Evolutionary conservation across 768 basidiomycete genomes (phyloP), one percentile per base, ranked within the genome.

Genomic region (Sistotremastrum suecicum): DNA sequence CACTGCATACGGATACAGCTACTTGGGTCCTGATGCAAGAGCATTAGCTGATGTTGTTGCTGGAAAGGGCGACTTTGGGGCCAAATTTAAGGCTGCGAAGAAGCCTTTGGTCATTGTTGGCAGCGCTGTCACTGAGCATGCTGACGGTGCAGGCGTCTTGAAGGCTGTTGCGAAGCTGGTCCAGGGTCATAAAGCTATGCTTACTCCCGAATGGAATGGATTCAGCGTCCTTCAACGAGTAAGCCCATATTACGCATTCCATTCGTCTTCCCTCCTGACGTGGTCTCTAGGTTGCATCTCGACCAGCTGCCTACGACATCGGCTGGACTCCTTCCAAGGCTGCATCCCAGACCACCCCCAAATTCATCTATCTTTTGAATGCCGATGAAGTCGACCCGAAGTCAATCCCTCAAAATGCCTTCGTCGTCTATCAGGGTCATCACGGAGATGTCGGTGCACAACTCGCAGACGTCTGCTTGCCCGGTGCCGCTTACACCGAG

Each of bases 401-500:
- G 42, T 76, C 83, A 3, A 92, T 99, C 48, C 92, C 95, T 32
- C 68, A 75, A 47, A 76, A 89, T 54, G 90, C 94, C 3, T 98
- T 98, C 56, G 92, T 98, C 40, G 94, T 99, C 9, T 99, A 99
- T 63, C 95, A 98, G 58, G 95, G 95, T 34, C 92, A 97, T 62
- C 95, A 99, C 58, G 95, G 95, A 55, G 95, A 99, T 61, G 69
- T 88, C 45, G 94, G 95, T 34, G 95, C 95, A 3, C 87, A 90
- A 56, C 78, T 91, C 28, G 95, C 95, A n/a, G 95, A 99, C 58
- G 90, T 98, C 48, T 88, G 86, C 60, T 67, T 98, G 11, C 95
- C 95, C 10, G 88, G 75, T 5, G 75, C 83, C 10, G 95, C 95
- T 3, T 97, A 95, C 66, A 98, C 94, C 2, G 95, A 98, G 67